Conservation (phyloP, 495 filamentous ascomycete species). For the Astrothelium macrocarpum region DNA sequence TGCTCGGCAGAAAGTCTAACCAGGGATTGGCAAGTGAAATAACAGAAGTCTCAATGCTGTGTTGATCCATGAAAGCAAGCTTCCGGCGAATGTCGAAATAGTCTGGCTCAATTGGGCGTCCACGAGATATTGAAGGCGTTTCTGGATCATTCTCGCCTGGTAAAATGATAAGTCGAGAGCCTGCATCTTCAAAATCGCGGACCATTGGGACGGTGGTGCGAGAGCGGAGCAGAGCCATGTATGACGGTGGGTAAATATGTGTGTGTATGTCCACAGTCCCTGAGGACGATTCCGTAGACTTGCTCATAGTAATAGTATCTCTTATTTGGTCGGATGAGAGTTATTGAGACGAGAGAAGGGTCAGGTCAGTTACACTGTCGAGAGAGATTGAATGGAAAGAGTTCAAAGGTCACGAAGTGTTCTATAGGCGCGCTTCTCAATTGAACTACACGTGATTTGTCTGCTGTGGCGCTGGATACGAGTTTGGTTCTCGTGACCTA, state of each 20-base stretch:
- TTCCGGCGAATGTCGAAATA: conserved; percentile 66
- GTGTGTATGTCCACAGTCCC: conserved; percentile 81
- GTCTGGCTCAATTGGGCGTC: conserved; percentile 64
- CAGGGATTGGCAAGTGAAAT: conserved; percentile 92
- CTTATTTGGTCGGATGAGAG: no score
- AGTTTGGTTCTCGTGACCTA: no score
- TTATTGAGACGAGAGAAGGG: no score
- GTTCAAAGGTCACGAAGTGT: no score
- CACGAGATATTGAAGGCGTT: conserved; percentile 43
- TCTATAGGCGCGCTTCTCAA: no score
- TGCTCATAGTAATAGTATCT: no score
- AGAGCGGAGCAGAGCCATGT: conserved; percentile 68
- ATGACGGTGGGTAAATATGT: conserved; percentile 83
- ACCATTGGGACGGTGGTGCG: conserved; percentile 73
- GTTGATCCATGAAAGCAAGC: conserved; percentile 76
- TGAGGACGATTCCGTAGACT: no score
- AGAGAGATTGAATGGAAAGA: no score
- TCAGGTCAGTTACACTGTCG: no score
- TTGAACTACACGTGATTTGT: no score
- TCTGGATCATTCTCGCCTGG: conserved; percentile 53
- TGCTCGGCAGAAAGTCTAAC: conserved; percentile 71
- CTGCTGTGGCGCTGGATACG: no score
- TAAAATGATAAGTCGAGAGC: conserved; percentile 67
- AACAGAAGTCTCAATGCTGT: conserved; percentile 71
- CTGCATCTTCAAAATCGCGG: conserved; percentile 48